Conservation (phyloP, 108 stramenopile genomes). For the Schizochytrium sp. region DNA sequence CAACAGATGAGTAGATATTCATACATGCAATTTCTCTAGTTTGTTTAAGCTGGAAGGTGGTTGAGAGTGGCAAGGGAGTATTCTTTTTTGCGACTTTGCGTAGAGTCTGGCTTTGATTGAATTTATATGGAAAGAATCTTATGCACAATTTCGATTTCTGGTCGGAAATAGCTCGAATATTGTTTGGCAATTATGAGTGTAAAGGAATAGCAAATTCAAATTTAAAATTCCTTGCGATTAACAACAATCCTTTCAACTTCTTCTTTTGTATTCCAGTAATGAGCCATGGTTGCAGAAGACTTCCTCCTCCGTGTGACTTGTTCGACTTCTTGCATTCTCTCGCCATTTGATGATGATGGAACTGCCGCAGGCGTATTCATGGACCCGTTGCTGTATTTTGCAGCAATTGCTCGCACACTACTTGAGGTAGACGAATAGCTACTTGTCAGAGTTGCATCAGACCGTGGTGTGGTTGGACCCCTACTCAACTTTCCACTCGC, state of each 20-base stretch:
- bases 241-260: constrained; percentile 36
- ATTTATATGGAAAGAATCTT: background rate
- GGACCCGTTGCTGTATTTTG: background rate
- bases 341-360: background rate
- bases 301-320: background rate
- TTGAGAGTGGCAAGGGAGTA: no score
- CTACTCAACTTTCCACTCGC: background rate
- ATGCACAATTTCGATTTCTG: background rate
- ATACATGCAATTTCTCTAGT: no score
- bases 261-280: constrained; percentile 41
- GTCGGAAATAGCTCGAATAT: background rate
- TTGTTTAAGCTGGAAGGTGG: no score
- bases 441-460: background rate
- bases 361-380: background rate
- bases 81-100: no score
- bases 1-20: no score
- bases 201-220: background rate
- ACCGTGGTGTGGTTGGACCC: background rate
- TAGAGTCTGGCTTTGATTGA: no score
- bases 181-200: background rate
- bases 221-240: constrained; percentile 41
- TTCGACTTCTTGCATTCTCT: constrained; percentile 14
- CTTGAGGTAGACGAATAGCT: background rate
- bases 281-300: background rate
- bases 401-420: constrained; percentile 6